These are phyloP conservation scores for Fragilariopsis cylindrus DNA, from an alignment of 108 stramenopile species.

Conservation along the genomic window DNA sequence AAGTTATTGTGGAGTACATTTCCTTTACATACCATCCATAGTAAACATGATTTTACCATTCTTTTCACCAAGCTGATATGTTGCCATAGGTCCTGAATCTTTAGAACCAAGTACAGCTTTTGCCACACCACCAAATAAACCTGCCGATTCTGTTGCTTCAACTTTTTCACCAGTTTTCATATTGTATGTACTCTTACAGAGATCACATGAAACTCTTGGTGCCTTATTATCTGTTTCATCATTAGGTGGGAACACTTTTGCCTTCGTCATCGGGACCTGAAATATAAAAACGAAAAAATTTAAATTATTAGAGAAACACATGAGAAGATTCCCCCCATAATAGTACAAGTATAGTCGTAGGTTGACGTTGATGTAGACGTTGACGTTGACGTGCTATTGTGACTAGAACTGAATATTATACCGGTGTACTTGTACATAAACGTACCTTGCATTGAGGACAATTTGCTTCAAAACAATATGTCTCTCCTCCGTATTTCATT, in stretches of 20 bases:
- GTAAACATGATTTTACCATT: conserved; percentile 71
- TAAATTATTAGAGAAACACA: too few species aligned
- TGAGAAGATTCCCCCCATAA: not conserved
- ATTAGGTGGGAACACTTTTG: conserved; percentile 49
- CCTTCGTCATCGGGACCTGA: conserved; percentile 74
- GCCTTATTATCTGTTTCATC: conserved; percentile 44
- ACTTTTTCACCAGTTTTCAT: conserved; percentile 60
- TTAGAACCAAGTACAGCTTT: conserved; percentile 49
- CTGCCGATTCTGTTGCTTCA: conserved; percentile 31
- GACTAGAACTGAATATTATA: not conserved
- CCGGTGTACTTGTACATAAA: not conserved
- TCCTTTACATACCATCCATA: conserved; percentile 21
- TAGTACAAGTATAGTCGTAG: not conserved
- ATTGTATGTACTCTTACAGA: conserved; percentile 72
- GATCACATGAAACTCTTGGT: conserved; percentile 36
- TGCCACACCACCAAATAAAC: conserved; percentile 62
- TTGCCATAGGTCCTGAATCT: conserved; percentile 36
- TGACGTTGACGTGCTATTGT: not conserved
- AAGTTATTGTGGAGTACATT: not conserved
- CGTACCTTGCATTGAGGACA: conserved; percentile 64
- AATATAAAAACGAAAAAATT: not conserved
- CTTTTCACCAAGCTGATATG: conserved; percentile 73
- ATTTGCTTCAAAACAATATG: conserved; percentile 59
- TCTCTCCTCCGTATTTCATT: conserved; percentile 54
- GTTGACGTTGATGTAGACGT: not conserved